Percentiles rank a stretch among this genome's conserved stretches.
These are phyloP conservation scores for Malassezia obtusa DNA, from an alignment of 1,284 basidiomycete genomes.

Conservation along the genomic window DNA sequence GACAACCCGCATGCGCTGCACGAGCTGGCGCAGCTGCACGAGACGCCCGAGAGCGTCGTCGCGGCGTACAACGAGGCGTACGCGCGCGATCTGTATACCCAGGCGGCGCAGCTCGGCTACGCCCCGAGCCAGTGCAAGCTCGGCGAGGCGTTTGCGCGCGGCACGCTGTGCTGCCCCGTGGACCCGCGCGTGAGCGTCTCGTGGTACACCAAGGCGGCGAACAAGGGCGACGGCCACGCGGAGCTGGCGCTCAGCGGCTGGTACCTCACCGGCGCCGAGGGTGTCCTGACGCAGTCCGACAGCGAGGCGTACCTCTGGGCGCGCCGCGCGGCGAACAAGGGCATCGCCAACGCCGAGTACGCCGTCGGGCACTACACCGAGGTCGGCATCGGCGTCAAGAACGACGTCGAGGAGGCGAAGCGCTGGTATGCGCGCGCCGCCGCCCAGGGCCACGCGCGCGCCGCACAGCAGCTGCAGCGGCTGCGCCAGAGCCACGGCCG, in stretches of 20 bases:
- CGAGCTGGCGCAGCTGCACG: constrained; percentile 86
- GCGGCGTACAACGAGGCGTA: constrained; percentile 62
- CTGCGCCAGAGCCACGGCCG: constrained; percentile 30
- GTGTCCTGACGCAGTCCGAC: constrained; percentile 91
- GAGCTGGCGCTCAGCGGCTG: constrained; percentile 93
- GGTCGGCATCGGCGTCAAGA: constrained; percentile 92
- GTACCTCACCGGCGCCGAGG: constrained; percentile 75
- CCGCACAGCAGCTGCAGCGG: constrained; percentile 88
- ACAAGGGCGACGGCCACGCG: constrained; percentile 85
- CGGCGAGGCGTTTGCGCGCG: constrained; percentile 90
- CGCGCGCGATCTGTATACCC: constrained; percentile 77
- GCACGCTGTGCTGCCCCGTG: constrained; percentile 73
- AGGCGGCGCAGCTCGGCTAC: constrained; percentile 87
- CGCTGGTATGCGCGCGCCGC: constrained; percentile 85
- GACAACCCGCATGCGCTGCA: constrained; percentile 97
- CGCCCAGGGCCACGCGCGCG: constrained; percentile 80
- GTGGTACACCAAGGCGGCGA: constrained; percentile 96
- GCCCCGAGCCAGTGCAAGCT: constrained; percentile 89
- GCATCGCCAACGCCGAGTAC: constrained; percentile 56
- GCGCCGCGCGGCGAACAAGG: constrained; percentile 50
- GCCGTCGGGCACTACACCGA: constrained; percentile 89
- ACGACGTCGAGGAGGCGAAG: constrained; percentile 89
- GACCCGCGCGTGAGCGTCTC: constrained; percentile 87
- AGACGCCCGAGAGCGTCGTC: constrained; percentile 49
- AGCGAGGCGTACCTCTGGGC: constrained; percentile 74